Evolutionary conservation across 2,329 filamentous ascomycete species (phyloP).

Genomic region (Colletotrichum tropicicola): DNA sequence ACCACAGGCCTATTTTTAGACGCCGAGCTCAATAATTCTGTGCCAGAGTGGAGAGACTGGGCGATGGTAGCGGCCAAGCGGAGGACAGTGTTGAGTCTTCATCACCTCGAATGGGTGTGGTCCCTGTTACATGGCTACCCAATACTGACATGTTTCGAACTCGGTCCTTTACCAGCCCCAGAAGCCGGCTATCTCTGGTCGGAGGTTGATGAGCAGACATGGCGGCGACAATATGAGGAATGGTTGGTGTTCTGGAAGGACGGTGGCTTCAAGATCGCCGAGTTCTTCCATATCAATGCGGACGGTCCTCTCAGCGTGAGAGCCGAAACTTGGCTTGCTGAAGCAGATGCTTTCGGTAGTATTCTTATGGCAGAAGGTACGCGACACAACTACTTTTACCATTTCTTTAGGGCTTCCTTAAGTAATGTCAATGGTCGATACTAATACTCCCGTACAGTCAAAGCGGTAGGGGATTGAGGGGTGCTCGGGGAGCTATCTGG

Average conservation of each 20-base stretch:
- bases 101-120: slow-evolving; percentile 33
- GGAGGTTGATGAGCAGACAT: slow-evolving; percentile 8
- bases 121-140: slow-evolving; percentile 30
- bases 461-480: not conserved
- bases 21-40: slow-evolving; percentile 7
- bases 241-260: slow-evolving; percentile 29
- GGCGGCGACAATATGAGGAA: slow-evolving; percentile 10
- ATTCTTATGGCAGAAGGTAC: slow-evolving; percentile 32
- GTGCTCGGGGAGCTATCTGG: too few species aligned
- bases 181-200: slow-evolving; percentile 26
- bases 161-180: slow-evolving; percentile 30
- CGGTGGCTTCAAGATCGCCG: slow-evolving; percentile 27
- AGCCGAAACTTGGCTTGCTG: slow-evolving; percentile 31
- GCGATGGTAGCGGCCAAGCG: slow-evolving; percentile 31
- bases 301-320: slow-evolving; percentile 1
- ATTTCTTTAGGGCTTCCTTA: too few species aligned
- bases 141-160: slow-evolving; percentile 32
- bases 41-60: slow-evolving; percentile 29
- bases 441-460: not conserved
- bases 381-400: not conserved
- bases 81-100: slow-evolving; percentile 29
- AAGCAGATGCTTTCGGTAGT: slow-evolving; percentile 31
- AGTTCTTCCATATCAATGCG: slow-evolving; percentile 30
- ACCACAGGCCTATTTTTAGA: slow-evolving; percentile 25
- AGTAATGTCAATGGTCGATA: too few species aligned